Evolutionary conservation across 352 stramenopile species (phyloP), one percentile per base, ranked within the genome.

Genomic region (Pythium sukuiense): DNA sequence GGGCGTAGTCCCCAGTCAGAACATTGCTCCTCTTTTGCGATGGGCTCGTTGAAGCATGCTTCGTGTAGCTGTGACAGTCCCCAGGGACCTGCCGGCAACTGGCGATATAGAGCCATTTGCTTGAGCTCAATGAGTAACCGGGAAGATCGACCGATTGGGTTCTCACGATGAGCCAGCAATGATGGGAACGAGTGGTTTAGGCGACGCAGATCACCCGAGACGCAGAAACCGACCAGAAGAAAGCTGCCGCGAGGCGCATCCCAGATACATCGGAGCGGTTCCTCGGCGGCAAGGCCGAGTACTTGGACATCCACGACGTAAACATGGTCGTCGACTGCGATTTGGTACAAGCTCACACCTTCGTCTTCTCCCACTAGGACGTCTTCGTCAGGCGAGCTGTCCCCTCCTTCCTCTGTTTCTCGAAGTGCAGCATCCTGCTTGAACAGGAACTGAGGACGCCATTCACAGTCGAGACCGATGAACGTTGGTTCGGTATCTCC

Each of bases 1-100:
- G 80, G 80, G 0, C 82, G 76, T 0, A 26, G 58, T 26, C 74
- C 73, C 82, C 82, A 90, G 56, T 89, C 80, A 0, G 78, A 88
- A 45, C 80, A 88, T 55, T 90, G 82, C 54, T 90, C 67, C 46
- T 88, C 75, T 32, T 89, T 90, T 56, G 83, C 72, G 27, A 90
- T 32, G 24, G 67, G 41, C n/a, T 77, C 62, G 9, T 74, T 68
- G 18, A 88, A 56, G 20, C 79, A 87, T 7, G 39, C 60, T 11
- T 63, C 46, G 33, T 80, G 79, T 0, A 90, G 70, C 33, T 71
- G 71, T 26, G 79, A 85, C 11, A 90, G 63, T 3, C 82, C 82
- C 80, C 79, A 88, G n/a, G 74, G 63, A 24, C 69, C 76, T 3
- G 76, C 75, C 3, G 76, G 78, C 32, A 86, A n/a, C 11, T 78